Evolutionary conservation across 495 filamentous ascomycete species (phyloP), one percentile per base, ranked within the genome.

Genomic region (Penicillium verhagenii): DNA sequence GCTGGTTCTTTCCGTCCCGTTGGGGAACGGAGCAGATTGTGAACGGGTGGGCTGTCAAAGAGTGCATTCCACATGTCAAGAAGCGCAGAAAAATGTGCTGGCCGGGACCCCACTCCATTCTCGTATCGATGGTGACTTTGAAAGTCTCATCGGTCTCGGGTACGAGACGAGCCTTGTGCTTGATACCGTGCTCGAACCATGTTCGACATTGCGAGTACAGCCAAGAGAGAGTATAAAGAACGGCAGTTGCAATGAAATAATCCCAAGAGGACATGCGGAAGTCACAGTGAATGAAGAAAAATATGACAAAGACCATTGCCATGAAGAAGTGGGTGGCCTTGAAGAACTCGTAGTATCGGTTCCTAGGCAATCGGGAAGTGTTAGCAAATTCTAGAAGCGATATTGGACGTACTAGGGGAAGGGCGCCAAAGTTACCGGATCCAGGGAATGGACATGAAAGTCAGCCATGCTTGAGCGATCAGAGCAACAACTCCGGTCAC

Each of bases 211-310:
- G 73, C 0, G 74, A 52, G 53, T 77, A 76, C 35, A 80, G 37
- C 50, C 72, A 72, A 14, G 68, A 75, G 1, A 69, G 52, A 1
- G 68, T 60, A 60, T 80, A 82, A 1, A 83, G 50, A 7, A 72
- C 69, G 14, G 58, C 76, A 2, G 79, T 75, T 14, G 77, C 75
- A 59, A 81, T 79, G 54, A 83, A 82, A 46, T 83, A 83, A 53
- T 81, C 76, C 80, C 78, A 81, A 8, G 77, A 79, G 20, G 72
- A 73, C 43, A 82, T 68, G 16, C 58, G 69, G 61, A 76, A 82
- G 58, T 82, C 78, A 56, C 82, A 85, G 61, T 86, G 81, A 20
- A 80, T 70, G 64, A 83, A 83, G 59, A 85, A 79, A 62, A 81
- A 80, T 14, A 84, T 50, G 4, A 80, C 65, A 52, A 83, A 85